Percentiles rank a stretch among this genome's conserved stretches.
Conservation (phyloP, 768 basidiomycete genomes). For the Chiua virens region DNA sequence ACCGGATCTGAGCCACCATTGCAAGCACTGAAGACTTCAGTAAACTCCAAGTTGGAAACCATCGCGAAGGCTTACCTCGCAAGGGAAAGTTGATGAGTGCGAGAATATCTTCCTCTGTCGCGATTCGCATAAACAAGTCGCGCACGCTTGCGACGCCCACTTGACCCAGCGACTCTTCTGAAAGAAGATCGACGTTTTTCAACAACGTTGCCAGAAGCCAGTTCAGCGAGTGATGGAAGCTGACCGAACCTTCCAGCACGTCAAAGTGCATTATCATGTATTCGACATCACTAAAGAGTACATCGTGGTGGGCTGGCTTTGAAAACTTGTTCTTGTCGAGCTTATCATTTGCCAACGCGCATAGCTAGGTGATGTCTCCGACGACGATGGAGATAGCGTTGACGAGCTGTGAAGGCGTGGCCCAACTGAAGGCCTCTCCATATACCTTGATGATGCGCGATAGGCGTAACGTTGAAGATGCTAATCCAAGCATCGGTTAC, state of each 20-base stretch:
- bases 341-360: slow-evolving; percentile 64
- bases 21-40: slow-evolving; percentile 57
- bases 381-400: slow-evolving; percentile 68
- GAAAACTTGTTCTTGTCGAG: slow-evolving; percentile 67
- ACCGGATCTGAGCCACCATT: slow-evolving; percentile 93
- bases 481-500: slow-evolving; percentile 97
- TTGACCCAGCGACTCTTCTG: slow-evolving; percentile 50
- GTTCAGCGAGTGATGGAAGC: slow-evolving; percentile 90
- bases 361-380: slow-evolving; percentile 69
- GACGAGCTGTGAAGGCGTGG: slow-evolving; percentile 59
- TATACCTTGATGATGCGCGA: slow-evolving; percentile 87
- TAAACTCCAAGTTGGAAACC: not conserved
- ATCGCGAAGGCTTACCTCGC: slow-evolving; percentile 56
- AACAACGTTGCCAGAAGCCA: slow-evolving; percentile 89
- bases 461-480: slow-evolving; percentile 91
- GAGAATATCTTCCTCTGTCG: slow-evolving; percentile 67
- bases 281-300: slow-evolving; percentile 57
- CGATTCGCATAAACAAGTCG: slow-evolving; percentile 60
- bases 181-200: slow-evolving; percentile 75
- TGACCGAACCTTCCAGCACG: slow-evolving; percentile 78
- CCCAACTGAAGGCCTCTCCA: slow-evolving; percentile 75
- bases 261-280: slow-evolving; percentile 77
- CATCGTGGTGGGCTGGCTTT: slow-evolving; percentile 61
- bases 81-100: slow-evolving; percentile 87
- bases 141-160: slow-evolving; percentile 55